A percentile compares a stretch with the other conserved stretches of the same genome.
Conservation (phyloP, 2,329 filamentous ascomycete species). For the Calonectria hongkongensis region DNA sequence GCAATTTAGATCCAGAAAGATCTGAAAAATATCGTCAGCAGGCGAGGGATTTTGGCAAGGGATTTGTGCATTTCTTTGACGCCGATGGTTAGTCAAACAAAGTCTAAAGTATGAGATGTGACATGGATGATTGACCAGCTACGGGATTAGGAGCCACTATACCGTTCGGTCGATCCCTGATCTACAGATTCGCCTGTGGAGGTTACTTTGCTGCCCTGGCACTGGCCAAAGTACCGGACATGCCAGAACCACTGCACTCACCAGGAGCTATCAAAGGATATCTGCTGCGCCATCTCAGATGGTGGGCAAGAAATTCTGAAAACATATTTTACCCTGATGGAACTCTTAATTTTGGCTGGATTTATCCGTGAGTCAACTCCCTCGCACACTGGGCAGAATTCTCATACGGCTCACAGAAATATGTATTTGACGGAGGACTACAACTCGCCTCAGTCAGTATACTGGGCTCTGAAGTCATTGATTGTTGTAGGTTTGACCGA, state of each 20-base stretch:
- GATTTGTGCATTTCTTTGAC: conserved; percentile 69
- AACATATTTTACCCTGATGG: conserved; percentile 68
- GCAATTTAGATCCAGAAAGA: conserved; percentile 61
- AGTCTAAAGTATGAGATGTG: no score
- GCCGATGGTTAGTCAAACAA: conserved; percentile 57
- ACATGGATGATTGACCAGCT: not conserved
- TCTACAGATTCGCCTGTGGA: conserved; percentile 69
- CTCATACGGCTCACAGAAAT: conserved; percentile 55
- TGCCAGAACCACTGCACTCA: conserved; percentile 59
- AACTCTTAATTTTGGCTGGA: conserved; percentile 66
- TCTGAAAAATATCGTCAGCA: conserved; percentile 59
- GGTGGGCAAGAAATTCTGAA: conserved; percentile 63
- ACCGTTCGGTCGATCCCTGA: conserved; percentile 69
- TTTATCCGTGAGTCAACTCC: conserved; percentile 49
- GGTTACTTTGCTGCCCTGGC: conserved; percentile 68
- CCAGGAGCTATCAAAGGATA: conserved; percentile 68
- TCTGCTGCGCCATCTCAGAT: conserved; percentile 69
- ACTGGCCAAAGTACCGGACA: conserved; percentile 59
- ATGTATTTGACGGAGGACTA: conserved; percentile 74
- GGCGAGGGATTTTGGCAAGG: conserved; percentile 62
- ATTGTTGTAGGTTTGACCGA: conserved; percentile 1
- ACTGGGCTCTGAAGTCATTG: conserved; percentile 61
- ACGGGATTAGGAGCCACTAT: conserved; percentile 65
- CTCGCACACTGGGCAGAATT: not conserved
- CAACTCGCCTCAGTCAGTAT: conserved; percentile 72